Base-by-base conservation (phyloP, 352 stramenopile genomes). In the Thalassiosira exigua region DNA sequence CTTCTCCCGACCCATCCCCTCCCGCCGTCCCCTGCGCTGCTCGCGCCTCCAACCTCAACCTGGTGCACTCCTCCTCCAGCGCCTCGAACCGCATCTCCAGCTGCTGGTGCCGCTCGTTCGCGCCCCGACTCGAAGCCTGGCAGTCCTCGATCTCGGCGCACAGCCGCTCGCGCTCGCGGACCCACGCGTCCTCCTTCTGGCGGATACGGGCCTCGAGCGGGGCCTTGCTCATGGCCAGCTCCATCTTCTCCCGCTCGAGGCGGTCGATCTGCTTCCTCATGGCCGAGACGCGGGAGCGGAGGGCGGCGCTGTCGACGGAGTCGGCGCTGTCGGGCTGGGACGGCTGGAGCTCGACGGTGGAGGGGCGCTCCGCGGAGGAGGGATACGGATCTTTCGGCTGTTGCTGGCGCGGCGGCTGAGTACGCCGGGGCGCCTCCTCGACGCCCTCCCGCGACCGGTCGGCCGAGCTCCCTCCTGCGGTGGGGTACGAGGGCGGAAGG, bases 161-260 rank as follows among this genome's bases (percentile, higher is more conserved):
- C 2, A 92, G 72, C 9, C 79, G 50, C 30, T 82, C 68, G 30
- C 82, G 75, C 79, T 93, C 84, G 57, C 88, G 91, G 0, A 79
- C 26, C 76, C 81, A 94, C 0, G 60, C 50, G 66, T 93, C 85
- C 58, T 94, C 89, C 62, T 88, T 91, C 70, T 93, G 81, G 41
- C 85, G 72, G 48, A 94, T 83, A 0, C 84, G 74, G 9, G 87
- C 86, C 60, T 94, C 86, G 0, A 94, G 69, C 17, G 87, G 87
- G 21, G 89, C 87, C 64, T 91, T 93, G 36, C 79, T 84, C 86
- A 94, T 91, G 44, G 46, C 84, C 0, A 93, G 57, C 22, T 86
- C 76, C 74, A 92, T 92, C 51, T 92, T 93, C 64, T 93, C 86
- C 39, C 86, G 81, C 80, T 92, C 87, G 4, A 94, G 72, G 19